Evolutionary conservation across 495 filamentous ascomycete genomes (phyloP).

Genomic region (Talaromyces nanjingensis): DNA sequence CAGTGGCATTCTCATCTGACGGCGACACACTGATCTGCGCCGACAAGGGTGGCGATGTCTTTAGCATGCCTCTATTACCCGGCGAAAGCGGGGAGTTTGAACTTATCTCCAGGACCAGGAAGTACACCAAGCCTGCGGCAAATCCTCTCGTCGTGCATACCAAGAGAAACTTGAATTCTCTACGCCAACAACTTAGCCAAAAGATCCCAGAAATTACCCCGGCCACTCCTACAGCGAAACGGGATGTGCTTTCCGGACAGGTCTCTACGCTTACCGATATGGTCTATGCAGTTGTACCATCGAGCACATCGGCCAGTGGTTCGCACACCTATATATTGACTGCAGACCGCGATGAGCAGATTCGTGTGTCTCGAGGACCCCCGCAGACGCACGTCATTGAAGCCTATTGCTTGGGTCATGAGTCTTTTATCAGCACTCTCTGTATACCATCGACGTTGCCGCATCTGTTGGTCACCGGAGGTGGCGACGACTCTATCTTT

Average conservation of each 20-base stretch:
- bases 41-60: constrained; percentile 97
- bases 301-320: constrained; percentile 17
- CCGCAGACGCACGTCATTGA: constrained; percentile 89
- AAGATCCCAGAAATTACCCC: constrained; percentile 35
- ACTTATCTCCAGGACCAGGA: constrained; percentile 15
- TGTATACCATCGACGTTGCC: constrained; percentile 51
- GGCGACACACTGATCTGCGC: constrained; percentile 65
- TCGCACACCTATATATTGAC: constrained; percentile 69
- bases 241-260: constrained; percentile 76
- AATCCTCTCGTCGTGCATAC: constrained; percentile 78
- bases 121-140: constrained; percentile 50
- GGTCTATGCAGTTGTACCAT: constrained; percentile 33
- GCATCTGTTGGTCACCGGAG: constrained; percentile 70
- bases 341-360: constrained; percentile 93
- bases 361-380: constrained; percentile 76
- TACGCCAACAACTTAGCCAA: constrained; percentile 62
- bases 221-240: constrained; percentile 52
- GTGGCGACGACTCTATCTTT: constrained; percentile 70
- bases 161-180: constrained; percentile 63
- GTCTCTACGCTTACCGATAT: constrained; percentile 88
- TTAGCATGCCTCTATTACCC: constrained; percentile 72
- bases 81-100: constrained; percentile 22
- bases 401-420: constrained; percentile 79
- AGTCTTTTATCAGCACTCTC: constrained; percentile 69
- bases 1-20: constrained; percentile 61